Evolutionary conservation across 2,329 filamentous ascomycete genomes (phyloP), one percentile per base, ranked within the genome.

Genomic region (Aspergillus chevalieri): DNA sequence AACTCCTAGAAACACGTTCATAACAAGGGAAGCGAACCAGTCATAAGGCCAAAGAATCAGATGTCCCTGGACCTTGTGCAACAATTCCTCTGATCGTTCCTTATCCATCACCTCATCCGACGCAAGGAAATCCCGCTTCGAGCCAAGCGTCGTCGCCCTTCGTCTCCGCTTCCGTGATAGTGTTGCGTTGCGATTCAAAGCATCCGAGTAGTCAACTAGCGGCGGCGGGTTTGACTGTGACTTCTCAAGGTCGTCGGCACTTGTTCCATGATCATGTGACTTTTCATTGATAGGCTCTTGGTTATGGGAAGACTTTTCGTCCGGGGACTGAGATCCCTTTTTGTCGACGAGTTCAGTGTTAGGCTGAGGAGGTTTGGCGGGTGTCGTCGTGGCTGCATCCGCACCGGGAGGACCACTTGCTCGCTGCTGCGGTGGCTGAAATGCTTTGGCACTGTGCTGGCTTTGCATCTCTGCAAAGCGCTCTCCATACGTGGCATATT

Each of bases 11-110:
- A 24, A 24, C 44, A 49, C 44, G 26, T 21, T n/a, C n/a, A 17
- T 44, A 46, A n/a, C 47, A 49, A 19, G 46, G 19, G 46, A 14
- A 4, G 53, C 74, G 58, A 67, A 80, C 82, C 94, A 98, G 63
- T 98, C 89, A 69, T 97, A 95, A 5, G 93, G 93, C 76, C 94
- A 98, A 55, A 89, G 75, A 22, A 98, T 91, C 47, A 98, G 69
- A 65, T 91, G 84, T 1, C 93, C 93, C 68, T 97, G 92, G 22
- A 93, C 80, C 73, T 93, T 74, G 55, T 82, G 81, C 57, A 96
- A 75, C 57, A 97, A 71, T 59, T 88, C 86, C 65, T 95, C 91
- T 1, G 90, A 88, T 57, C 94, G 88, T 5, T 80, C 78, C 48
- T 81, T 82, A 24, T 80, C 78, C 47, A 96, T 77, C 57, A 96